phyloP scores from a whole-genome alignment of 208 protist species.

The Crithidia fasciculata region DNA sequence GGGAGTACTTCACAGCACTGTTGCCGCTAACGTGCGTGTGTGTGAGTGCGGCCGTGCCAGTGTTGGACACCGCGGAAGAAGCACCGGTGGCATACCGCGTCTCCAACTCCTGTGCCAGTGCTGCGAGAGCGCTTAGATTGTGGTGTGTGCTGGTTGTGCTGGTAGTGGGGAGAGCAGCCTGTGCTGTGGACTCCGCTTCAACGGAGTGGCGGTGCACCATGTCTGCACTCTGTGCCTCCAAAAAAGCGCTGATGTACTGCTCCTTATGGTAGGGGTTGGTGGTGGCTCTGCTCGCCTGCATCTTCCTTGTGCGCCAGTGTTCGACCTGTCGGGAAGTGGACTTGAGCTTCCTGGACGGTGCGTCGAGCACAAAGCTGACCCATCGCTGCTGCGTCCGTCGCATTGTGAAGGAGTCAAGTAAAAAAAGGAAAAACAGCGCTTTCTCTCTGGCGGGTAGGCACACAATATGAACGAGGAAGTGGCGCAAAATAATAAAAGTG shows the following conservation, averaged over 20 bases:
- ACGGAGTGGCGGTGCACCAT: conserved; percentile 24
- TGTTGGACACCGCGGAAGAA: background rate
- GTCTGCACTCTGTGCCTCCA: conserved; percentile 57
- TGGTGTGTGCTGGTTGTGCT: too few relatives aligned
- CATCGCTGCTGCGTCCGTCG: background rate
- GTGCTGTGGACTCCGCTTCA: background rate
- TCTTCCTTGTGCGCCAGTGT: conserved; percentile 5
- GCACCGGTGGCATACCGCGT: conserved; percentile 1
- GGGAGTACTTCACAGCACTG: too few relatives aligned
- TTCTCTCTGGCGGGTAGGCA: too few relatives aligned
- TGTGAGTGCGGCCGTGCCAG: too few relatives aligned
- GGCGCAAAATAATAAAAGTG: background rate
- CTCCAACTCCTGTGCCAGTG: conserved; percentile 30
- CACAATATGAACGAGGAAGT: background rate
- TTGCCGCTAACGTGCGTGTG: too few relatives aligned
- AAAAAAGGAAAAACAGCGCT: too few relatives aligned
- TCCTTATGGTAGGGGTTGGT: conserved; percentile 62
- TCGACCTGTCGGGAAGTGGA: conserved; percentile 18
- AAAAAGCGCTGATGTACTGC: conserved; percentile 75
- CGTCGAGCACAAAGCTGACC: conserved; percentile 12
- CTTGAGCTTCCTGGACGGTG: conserved; percentile 18
- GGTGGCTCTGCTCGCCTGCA: conserved; percentile 2
- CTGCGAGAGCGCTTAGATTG: background rate
- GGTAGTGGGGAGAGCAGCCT: background rate
- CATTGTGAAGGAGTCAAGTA: background rate